Evolutionary conservation across 768 basidiomycete species (phyloP).

Genomic region (Mycena amicta): DNA sequence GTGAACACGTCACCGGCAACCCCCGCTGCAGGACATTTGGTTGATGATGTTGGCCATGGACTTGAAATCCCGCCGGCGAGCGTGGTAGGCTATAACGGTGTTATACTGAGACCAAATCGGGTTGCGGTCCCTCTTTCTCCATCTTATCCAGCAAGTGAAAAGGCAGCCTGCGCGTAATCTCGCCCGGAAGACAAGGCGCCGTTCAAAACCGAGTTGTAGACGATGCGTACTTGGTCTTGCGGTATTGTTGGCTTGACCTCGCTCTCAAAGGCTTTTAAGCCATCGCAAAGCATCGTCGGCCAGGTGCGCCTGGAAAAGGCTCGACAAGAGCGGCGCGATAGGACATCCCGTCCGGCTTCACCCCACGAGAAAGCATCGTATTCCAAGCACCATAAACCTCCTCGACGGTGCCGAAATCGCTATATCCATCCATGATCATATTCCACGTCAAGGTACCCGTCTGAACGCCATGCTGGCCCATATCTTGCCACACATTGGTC

Average conservation of each 20-base stretch:
- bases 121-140: slow-evolving; percentile 54
- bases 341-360: slow-evolving; percentile 60
- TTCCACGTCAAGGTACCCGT: slow-evolving; percentile 72
- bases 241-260: slow-evolving; percentile 27
- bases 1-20: slow-evolving; percentile 80
- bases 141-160: slow-evolving; percentile 44
- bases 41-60: slow-evolving; percentile 60
- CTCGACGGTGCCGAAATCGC: slow-evolving; percentile 47
- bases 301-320: slow-evolving; percentile 54
- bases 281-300: slow-evolving; percentile 51
- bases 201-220: slow-evolving; percentile 78
- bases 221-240: slow-evolving; percentile 35
- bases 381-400: slow-evolving; percentile 66
- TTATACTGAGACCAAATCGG: slow-evolving; percentile 82
- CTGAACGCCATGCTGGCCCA: slow-evolving; percentile 47
- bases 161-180: slow-evolving; percentile 39
- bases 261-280: slow-evolving; percentile 55
- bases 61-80: slow-evolving; percentile 62
- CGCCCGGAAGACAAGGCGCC: slow-evolving; percentile 57
- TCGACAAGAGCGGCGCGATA: slow-evolving; percentile 75
- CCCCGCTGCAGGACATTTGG: slow-evolving; percentile 52
- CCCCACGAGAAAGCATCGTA: slow-evolving; percentile 56
- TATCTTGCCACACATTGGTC: slow-evolving; percentile 69
- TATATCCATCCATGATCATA: slow-evolving; percentile 67
- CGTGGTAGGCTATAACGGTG: slow-evolving; percentile 72